Evolutionary conservation across 164 flowering plant genomes (phyloP), one percentile per base, ranked within the genome.

Genomic region (Sedum album): DNA sequence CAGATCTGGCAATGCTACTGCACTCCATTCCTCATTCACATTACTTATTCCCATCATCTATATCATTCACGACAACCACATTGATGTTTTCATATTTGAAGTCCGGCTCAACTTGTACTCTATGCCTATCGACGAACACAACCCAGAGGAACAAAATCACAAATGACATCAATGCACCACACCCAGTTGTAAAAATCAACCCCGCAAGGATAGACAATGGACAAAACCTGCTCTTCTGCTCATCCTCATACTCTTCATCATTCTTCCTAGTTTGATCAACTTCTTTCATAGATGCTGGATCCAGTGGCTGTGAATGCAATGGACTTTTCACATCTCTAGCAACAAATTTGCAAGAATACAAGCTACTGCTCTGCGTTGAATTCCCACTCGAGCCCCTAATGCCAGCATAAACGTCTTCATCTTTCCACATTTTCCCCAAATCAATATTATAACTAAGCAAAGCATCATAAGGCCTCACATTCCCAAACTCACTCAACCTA

Each of bases 261-360:
- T 53, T 36, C 17, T 55, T 60, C 10, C 41, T 13, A 21, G 44
- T 36, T 44, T 64, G 42, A 18, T 64, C 42, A 64, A 11, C 36
- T 26, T 62, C 21, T 5, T n/a, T 21, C 55, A 42, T 35, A 35
- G 25, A 69, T 4, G 62, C 61, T 2, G 82, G 82, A 67, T 79
- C 68, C 30, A 46, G 71, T 18, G 82, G 82, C 30, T 74, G 53
- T 5, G 82, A 76, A 71, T 79, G 82, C 76, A 76, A 65, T 68
- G 39, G 62, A 14, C 41, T 68, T 3, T 71, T 74, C 63, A 69
- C 53, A 6, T 66, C 64, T 41, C 74, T 75, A 2, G 48, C 28
- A 30, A 44, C 69, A 55, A 74, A 76, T n/a, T 60, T 72, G 79
- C 78, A 79, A 1, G 82, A 76, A 26, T 69, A 77, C 15, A 79